Evolutionary conservation across 2,329 filamentous ascomycete genomes (phyloP).

Genomic region (Pseudogymnoascus sp.): DNA sequence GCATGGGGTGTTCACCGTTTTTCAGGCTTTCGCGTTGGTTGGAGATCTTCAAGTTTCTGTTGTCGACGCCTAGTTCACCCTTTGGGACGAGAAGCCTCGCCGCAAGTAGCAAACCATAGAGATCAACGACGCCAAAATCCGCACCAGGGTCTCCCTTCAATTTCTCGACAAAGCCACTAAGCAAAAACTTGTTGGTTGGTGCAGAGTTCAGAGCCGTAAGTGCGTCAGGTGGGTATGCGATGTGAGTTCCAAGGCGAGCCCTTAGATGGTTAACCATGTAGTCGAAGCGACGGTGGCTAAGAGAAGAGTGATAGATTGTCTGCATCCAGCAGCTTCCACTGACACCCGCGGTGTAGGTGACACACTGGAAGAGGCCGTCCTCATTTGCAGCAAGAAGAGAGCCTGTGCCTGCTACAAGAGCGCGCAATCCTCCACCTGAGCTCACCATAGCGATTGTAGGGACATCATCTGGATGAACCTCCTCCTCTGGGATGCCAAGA

Average conservation of each 20-base stretch:
- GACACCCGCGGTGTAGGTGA: conserved; percentile 91
- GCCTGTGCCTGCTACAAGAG: conserved; percentile 82
- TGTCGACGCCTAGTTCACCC: conserved; percentile 69
- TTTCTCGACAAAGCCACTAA: conserved; percentile 86
- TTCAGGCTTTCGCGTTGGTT: conserved; percentile 72
- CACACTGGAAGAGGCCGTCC: conserved; percentile 84
- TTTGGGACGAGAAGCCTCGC: conserved; percentile 79
- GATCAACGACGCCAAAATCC: conserved; percentile 83
- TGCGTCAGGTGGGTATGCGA: conserved; percentile 83
- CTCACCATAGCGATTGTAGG: conserved; percentile 91
- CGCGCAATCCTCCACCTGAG: conserved; percentile 83
- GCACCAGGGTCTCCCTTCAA: conserved; percentile 72
- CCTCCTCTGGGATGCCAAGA: conserved; percentile 65
- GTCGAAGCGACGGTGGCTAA: conserved; percentile 60
- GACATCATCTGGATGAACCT: conserved; percentile 88
- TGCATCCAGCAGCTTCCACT: conserved; percentile 97
- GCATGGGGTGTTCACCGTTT: conserved; percentile 73
- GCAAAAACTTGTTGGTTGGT: conserved; percentile 85
- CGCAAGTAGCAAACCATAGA: conserved; percentile 81
- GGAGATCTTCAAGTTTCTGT: conserved; percentile 81
- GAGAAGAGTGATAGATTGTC: conserved; percentile 73
- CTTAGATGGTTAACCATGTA: conserved; percentile 79
- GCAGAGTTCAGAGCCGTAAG: conserved; percentile 75
- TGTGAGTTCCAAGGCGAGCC: conserved; percentile 74
- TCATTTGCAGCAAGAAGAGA: conserved; percentile 79